phyloP scores from a whole-genome alignment of 2,329 filamentous ascomycete genomes.

The Fusarium irregulare region DNA sequence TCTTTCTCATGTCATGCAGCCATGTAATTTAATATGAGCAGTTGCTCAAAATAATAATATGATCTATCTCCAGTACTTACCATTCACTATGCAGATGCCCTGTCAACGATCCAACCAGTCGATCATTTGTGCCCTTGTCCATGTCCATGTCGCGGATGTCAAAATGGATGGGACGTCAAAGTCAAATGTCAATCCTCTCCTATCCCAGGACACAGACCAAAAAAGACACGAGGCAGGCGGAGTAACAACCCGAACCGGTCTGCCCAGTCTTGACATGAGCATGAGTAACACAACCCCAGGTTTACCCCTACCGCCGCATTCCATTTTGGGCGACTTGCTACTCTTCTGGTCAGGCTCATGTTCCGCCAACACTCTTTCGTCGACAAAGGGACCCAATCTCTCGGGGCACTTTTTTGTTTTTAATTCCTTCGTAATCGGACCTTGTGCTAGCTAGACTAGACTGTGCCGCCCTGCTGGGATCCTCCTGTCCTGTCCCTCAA shows the following conservation, averaged over 20 bases:
- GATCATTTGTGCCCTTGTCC: conserved; percentile 32
- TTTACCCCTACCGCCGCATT: conserved; percentile 33
- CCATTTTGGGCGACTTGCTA: conserved; percentile 14
- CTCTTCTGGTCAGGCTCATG: conserved; percentile 10
- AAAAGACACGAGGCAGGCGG: conserved; percentile 37
- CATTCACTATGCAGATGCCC: neutral
- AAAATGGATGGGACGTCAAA: neutral
- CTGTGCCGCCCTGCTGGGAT: neutral
- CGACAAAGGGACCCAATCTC: conserved; percentile 26
- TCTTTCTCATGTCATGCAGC: conserved; percentile 4
- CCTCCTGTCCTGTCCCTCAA: conserved; percentile 1
- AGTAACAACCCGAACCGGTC: conserved; percentile 39
- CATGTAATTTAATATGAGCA: conserved; percentile 3
- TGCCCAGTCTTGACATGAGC: conserved; percentile 30
- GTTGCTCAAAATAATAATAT: conserved; percentile 1
- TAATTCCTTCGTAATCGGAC: conserved; percentile 1
- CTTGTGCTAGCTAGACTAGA: neutral
- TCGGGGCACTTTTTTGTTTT: conserved; percentile 9
- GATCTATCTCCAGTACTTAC: conserved; percentile 8
- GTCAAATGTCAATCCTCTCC: neutral
- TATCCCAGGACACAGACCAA: conserved; percentile 18
- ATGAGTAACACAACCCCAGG: conserved; percentile 35
- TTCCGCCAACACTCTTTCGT: conserved; percentile 21
- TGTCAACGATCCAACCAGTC: conserved; percentile 26
- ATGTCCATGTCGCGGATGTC: conserved; percentile 4